Evolutionary conservation across 805 yeast species (phyloP).

Genomic region (Helenozyma baotianmanensis): DNA sequence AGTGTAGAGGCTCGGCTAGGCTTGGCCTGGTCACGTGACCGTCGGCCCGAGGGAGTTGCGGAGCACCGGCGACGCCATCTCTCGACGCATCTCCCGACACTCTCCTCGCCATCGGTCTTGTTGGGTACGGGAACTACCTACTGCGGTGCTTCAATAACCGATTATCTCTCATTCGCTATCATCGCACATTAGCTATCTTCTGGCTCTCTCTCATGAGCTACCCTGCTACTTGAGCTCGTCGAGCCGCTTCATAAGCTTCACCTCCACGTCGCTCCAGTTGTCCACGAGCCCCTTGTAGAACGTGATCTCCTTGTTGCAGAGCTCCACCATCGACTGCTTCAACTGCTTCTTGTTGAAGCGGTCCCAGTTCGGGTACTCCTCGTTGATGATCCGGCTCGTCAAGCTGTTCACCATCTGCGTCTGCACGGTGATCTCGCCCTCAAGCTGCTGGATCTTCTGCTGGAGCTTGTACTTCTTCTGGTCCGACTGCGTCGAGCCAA

Average conservation of each 20-base stretch:
- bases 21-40: too few relatives aligned
- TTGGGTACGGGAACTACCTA: too few relatives aligned
- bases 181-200: too few relatives aligned
- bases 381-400: slow-evolving; percentile 43
- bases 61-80: too few relatives aligned
- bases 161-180: too few relatives aligned
- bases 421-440: slow-evolving; percentile 41
- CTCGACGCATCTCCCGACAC: too few relatives aligned
- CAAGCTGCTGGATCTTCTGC: slow-evolving; percentile 38
- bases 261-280: slow-evolving; percentile 64
- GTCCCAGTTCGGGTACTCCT: slow-evolving; percentile 67
- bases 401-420: slow-evolving; percentile 42
- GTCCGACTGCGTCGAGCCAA: slow-evolving; percentile 40
- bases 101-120: too few relatives aligned
- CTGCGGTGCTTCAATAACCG: too few relatives aligned
- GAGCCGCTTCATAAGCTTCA: slow-evolving; percentile 12
- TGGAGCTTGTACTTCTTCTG: slow-evolving; percentile 41
- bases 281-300: slow-evolving; percentile 66
- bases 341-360: slow-evolving; percentile 74
- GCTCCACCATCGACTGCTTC: slow-evolving; percentile 60
- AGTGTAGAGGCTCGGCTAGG: background rate
- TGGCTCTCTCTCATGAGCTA: too few relatives aligned
- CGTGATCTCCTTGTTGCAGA: slow-evolving; percentile 71
- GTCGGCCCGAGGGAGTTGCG: too few relatives aligned
- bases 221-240: slow-evolving; percentile 11